A percentile compares a stretch with the other conserved stretches of the same genome.
Evolutionary conservation across 768 basidiomycete species (phyloP).

Genomic region (Pulveroboletus ravenelii): DNA sequence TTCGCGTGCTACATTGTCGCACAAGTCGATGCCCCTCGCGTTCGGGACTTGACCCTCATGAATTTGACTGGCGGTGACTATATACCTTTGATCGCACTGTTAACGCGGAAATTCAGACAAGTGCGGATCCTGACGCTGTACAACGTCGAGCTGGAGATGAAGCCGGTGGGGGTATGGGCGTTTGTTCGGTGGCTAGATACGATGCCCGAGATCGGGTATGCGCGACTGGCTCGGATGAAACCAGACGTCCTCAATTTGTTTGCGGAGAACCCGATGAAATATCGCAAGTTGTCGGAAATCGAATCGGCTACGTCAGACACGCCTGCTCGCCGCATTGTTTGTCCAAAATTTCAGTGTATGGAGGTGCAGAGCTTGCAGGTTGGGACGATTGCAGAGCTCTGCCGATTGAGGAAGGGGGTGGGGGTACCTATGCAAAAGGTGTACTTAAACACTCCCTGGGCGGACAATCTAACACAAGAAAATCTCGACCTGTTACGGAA

Average conservation of each 20-base stretch:
- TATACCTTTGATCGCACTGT: conserved; percentile 38
- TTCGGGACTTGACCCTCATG: conserved; percentile 57
- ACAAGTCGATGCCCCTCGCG: conserved; percentile 51
- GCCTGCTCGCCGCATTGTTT: conserved; percentile 28
- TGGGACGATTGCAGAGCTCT: conserved; percentile 33
- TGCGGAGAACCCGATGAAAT: conserved; percentile 34
- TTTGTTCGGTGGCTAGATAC: conserved; percentile 52
- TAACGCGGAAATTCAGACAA: conserved; percentile 48
- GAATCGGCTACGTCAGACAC: conserved; percentile 1
- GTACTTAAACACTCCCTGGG: conserved; percentile 40
- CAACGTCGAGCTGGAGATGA: conserved; percentile 35
- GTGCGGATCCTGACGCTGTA: conserved; percentile 54
- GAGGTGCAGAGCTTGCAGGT: conserved; percentile 42
- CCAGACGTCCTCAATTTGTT: conserved; percentile 45
- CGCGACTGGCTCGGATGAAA: conserved; percentile 45
- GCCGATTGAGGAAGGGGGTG: conserved; percentile 31
- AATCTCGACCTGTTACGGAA: conserved; percentile 25
- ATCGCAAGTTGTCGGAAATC: conserved; percentile 11
- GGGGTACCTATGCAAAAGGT: conserved; percentile 46
- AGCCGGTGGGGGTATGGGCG: conserved; percentile 19
- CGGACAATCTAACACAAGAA: conserved; percentile 13
- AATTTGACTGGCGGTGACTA: conserved; percentile 50
- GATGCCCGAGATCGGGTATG: conserved; percentile 51
- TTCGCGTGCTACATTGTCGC: conserved; percentile 46
- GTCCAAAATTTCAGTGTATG: conserved; percentile 42